Evolutionary conservation across 495 filamentous ascomycete genomes (phyloP).

Genomic region (Penicillium cataractarum): DNA sequence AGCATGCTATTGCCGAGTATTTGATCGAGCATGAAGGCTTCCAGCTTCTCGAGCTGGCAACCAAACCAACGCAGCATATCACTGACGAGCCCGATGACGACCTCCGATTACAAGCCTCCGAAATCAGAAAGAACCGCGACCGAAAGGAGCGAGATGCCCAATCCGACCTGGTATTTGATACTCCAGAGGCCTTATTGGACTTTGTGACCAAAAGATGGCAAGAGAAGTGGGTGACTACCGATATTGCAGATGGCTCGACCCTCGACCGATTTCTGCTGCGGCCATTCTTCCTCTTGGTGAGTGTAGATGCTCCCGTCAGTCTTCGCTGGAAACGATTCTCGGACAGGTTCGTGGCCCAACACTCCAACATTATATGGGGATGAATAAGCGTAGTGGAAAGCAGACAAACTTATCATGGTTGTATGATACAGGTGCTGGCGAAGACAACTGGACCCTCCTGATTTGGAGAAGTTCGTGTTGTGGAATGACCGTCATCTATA

Average conservation of each 20-base stretch:
- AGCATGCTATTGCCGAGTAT: slow-evolving; percentile 81
- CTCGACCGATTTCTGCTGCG: slow-evolving; percentile 74
- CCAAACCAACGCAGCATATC: slow-evolving; percentile 19
- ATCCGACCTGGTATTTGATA: slow-evolving; percentile 54
- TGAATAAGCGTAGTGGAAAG: background rate
- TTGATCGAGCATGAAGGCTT: slow-evolving; percentile 79
- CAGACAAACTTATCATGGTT: slow-evolving; percentile 5
- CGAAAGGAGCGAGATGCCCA: slow-evolving; percentile 24
- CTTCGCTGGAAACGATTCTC: slow-evolving; percentile 78
- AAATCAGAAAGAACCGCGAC: slow-evolving; percentile 24
- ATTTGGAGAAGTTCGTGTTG: slow-evolving; percentile 76
- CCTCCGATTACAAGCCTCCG: slow-evolving; percentile 35
- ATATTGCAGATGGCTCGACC: slow-evolving; percentile 68
- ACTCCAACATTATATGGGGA: background rate
- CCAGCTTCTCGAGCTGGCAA: slow-evolving; percentile 43
- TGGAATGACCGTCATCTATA: slow-evolving; percentile 81
- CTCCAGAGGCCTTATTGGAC: slow-evolving; percentile 67
- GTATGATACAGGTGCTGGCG: slow-evolving; percentile 42
- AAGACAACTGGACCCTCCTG: slow-evolving; percentile 49
- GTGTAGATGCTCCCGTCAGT: slow-evolving; percentile 85
- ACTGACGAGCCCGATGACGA: slow-evolving; percentile 37
- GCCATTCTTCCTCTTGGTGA: slow-evolving; percentile 91
- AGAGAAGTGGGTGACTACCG: slow-evolving; percentile 79
- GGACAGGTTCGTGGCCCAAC: slow-evolving; percentile 46
- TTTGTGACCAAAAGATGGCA: slow-evolving; percentile 86